Evolutionary conservation across 2,329 filamentous ascomycete species (phyloP).

Genomic region (Achaetomium macrosporum): DNA sequence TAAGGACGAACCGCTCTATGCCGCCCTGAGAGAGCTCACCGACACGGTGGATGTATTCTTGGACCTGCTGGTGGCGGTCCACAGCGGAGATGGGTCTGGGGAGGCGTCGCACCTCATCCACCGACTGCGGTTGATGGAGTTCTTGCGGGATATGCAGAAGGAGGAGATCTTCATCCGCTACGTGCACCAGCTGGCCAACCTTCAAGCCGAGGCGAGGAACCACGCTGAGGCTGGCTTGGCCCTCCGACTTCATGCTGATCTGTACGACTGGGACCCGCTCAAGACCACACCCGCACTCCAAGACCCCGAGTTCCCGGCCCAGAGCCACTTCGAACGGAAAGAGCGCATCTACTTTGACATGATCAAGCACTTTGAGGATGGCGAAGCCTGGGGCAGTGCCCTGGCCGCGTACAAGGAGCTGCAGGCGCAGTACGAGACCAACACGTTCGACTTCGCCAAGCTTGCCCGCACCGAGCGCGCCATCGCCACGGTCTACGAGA

Average conservation of each 20-base stretch:
- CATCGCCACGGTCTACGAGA: constrained; percentile 89
- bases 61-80: constrained; percentile 83
- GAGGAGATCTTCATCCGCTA: constrained; percentile 96
- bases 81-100: constrained; percentile 65
- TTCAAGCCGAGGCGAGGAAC: constrained; percentile 72
- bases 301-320: constrained; percentile 73
- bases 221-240: constrained; percentile 84
- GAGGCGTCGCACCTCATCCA: constrained; percentile 83
- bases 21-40: constrained; percentile 71
- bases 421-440: constrained; percentile 83
- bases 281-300: constrained; percentile 58
- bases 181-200: constrained; percentile 79
- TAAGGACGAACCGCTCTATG: constrained; percentile 66
- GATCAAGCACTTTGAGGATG: constrained; percentile 90
- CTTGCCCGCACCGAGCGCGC: constrained; percentile 82
- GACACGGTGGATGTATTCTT: constrained; percentile 83
- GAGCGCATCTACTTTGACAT: constrained; percentile 90
- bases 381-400: constrained; percentile 88
- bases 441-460: constrained; percentile 86
- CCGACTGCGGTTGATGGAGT: constrained; percentile 87
- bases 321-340: constrained; percentile 87
- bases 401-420: constrained; percentile 86
- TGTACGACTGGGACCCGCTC: constrained; percentile 84
- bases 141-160: constrained; percentile 92
- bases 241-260: constrained; percentile 81